These are phyloP conservation scores for Lentinula sp. DNA, from an alignment of 768 basidiomycete genomes.

Conservation along the genomic window DNA sequence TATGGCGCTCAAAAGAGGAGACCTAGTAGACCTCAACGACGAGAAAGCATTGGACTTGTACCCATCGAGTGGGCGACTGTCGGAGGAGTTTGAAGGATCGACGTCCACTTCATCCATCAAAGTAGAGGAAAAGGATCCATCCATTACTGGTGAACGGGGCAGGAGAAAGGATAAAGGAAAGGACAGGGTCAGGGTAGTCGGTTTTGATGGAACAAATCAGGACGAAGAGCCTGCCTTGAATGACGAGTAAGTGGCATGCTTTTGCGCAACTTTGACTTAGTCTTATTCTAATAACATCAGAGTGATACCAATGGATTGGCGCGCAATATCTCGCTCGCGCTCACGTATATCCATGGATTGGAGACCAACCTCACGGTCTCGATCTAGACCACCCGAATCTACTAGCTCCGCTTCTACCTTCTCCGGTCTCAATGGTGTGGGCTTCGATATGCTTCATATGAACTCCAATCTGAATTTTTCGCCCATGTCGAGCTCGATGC, in stretches of 20 bases:
- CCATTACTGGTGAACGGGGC: conserved; percentile 50
- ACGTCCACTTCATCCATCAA: not conserved
- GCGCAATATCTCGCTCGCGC: conserved; percentile 84
- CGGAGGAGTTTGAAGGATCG: not conserved
- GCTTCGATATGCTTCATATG: conserved; percentile 13
- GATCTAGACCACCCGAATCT: conserved; percentile 66
- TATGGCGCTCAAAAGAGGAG: conserved; percentile 69
- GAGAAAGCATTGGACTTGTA: conserved; percentile 53
- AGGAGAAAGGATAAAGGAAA: conserved; percentile 79
- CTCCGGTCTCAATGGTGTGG: conserved; percentile 30
- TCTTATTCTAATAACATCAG: conserved; percentile 21
- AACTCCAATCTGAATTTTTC: conserved; percentile 35
- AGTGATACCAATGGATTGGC: conserved; percentile 84
- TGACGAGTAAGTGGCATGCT: conserved; percentile 57
- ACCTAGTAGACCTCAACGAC: conserved; percentile 34
- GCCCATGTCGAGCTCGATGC: conserved; percentile 15
- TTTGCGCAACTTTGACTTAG: conserved; percentile 11
- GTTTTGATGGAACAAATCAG: conserved; percentile 73
- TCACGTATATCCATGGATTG: conserved; percentile 92
- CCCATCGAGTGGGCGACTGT: conserved; percentile 1
- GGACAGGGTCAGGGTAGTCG: conserved; percentile 68
- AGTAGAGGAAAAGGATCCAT: conserved; percentile 13
- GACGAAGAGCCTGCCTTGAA: conserved; percentile 44
- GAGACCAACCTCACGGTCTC: conserved; percentile 73
- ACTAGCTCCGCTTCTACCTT: conserved; percentile 27